Conservation (phyloP, 1,139 yeast species). For the Suhomyces yuchorum region DNA sequence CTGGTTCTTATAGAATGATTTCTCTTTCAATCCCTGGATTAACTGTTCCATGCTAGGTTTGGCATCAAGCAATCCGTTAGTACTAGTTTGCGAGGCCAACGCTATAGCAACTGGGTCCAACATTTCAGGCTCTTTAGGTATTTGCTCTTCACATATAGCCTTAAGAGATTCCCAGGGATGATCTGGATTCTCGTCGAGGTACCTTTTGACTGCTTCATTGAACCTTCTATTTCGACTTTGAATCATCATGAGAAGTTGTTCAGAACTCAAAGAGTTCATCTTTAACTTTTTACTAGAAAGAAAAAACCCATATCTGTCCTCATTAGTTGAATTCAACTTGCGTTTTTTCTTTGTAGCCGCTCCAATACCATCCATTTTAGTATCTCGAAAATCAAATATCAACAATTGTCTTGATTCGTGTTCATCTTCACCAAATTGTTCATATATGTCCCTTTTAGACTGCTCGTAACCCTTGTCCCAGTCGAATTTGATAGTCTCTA, state of each 20-base stretch:
- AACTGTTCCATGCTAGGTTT: constrained; percentile 31
- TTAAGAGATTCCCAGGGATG: not conserved
- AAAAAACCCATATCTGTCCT: constrained; percentile 24
- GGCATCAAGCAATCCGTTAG: constrained; percentile 18
- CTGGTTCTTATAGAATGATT: constrained; percentile 60
- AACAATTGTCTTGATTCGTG: constrained; percentile 49
- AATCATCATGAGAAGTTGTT: constrained; percentile 59
- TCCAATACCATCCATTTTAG: constrained; percentile 48
- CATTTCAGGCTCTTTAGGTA: constrained; percentile 50
- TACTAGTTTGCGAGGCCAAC: constrained; percentile 19
- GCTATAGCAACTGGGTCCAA: constrained; percentile 37
- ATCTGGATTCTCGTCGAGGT: not conserved
- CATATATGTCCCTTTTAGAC: constrained; percentile 36
- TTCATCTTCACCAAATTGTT: constrained; percentile 17
- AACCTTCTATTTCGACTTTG: constrained; percentile 60
- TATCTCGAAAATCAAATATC: constrained; percentile 79
- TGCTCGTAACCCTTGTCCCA: constrained; percentile 51
- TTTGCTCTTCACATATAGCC: constrained; percentile 2
- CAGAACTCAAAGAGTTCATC: constrained; percentile 23
- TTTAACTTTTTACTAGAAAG: constrained; percentile 27
- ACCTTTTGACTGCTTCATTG: constrained; percentile 13
- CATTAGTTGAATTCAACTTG: constrained; percentile 14
- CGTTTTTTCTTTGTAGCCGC: constrained; percentile 26
- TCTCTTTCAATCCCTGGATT: constrained; percentile 46
- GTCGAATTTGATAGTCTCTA: constrained; percentile 36